Base-by-base conservation (phyloP, 495 filamentous ascomycete genomes). In the Chaetomium fimeti region DNA sequence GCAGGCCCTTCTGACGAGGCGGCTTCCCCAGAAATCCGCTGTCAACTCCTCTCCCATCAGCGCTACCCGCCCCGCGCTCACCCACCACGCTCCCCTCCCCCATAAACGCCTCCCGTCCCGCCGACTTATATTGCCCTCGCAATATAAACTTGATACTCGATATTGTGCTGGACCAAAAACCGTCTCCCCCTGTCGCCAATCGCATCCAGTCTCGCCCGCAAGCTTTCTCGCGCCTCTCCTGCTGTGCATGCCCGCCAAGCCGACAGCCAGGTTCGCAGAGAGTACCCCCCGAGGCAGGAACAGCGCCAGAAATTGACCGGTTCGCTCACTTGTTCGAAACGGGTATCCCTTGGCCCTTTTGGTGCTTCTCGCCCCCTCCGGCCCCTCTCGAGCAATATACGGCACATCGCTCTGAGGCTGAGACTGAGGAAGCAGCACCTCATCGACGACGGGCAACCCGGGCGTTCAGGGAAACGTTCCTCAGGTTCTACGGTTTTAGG, bases 71-170 rank as follows among this genome's bases (percentile, higher is more conserved):
- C 54, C 43, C 61, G 51, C 68, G 48, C 56, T 64, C 66, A 45
- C 60, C 55, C 55, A 58, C 12, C 55, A 7, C 60, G 66, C 54
- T 57, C 18, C 58, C 62, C 58, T 54, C 69, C 55, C 55, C 58
- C 56, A 58, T 66, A 52, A 42, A 69, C 61, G 64, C 60, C 61
- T 74, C 69, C 75, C 75, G 72, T 75, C 73, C 73, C 75, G 72
- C 70, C 68, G 73, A 42, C 64, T 55, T 75, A 77, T 75, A 77
- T 77, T 77, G 69, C 61, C 63, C 58, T 55, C 61, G 65, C 72
- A 77, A 77, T 75, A 72, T 73, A 75, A 75, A 70, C 67, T 69
- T 70, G 71, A 69, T 68, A 69, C 68, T 71, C 67, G 71, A 75
- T 73, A 75, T 75, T 75, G 72, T 72, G 65, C 71, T 75, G 71